Evolutionary conservation across 2,329 filamentous ascomycete species (phyloP).

Genomic region (Claviceps lovelessii): DNA sequence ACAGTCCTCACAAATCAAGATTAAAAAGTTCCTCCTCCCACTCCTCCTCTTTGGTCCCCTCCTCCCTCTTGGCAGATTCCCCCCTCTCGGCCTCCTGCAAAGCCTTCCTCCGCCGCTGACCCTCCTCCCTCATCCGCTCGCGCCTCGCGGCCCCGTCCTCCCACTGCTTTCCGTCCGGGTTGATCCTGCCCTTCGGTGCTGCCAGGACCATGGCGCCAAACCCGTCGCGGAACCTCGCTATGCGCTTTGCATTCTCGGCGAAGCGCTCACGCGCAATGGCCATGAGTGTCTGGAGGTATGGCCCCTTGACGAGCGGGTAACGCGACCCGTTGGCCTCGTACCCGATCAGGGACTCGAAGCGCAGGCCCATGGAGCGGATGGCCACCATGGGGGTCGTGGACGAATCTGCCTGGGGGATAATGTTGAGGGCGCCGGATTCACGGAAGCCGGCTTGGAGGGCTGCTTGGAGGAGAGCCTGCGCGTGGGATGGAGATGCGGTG

Average conservation of each 20-base stretch:
- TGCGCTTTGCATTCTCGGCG: constrained; percentile 51
- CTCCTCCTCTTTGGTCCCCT: background rate
- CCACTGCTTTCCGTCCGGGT: constrained; percentile 31
- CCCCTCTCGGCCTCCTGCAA: constrained; percentile 12
- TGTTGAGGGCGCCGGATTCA: constrained; percentile 71
- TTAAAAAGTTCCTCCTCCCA: background rate
- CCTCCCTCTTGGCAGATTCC: constrained; percentile 8
- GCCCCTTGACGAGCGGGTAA: constrained; percentile 43
- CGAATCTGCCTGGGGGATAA: constrained; percentile 26
- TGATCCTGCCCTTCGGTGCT: constrained; percentile 14
- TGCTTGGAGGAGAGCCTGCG: constrained; percentile 60
- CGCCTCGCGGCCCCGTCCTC: constrained; percentile 38
- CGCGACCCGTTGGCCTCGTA: constrained; percentile 25
- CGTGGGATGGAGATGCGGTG: constrained; percentile 58
- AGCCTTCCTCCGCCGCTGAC: constrained; percentile 37
- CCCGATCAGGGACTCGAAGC: constrained; percentile 70
- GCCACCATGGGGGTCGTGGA: constrained; percentile 57
- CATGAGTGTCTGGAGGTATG: constrained; percentile 54
- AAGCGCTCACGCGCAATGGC: constrained; percentile 63
- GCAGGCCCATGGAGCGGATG: constrained; percentile 68
- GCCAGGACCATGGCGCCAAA: constrained; percentile 22
- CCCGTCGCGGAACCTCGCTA: constrained; percentile 45
- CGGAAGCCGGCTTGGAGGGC: constrained; percentile 75
- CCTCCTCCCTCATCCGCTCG: constrained; percentile 44
- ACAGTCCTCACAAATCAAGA: background rate